phyloP scores from a whole-genome alignment of 257 asterid genomes.

The Capsicum rhomboideum region DNA sequence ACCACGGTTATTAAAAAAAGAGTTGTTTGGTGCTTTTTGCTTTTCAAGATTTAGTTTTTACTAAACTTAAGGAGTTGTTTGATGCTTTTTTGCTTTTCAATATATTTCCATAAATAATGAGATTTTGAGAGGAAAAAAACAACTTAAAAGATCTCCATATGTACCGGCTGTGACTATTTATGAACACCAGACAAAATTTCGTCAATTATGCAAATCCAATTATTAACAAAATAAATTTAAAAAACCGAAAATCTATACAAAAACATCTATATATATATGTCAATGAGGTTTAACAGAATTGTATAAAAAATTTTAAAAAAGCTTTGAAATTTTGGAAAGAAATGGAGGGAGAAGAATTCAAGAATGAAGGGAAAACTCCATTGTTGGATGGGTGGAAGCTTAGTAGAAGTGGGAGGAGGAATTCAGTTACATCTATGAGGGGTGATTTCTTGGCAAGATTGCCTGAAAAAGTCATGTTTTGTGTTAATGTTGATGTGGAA shows the following conservation, averaged over 20 bases:
- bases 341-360: constrained; percentile 11
- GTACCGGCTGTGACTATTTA: not conserved
- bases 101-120: too few species aligned
- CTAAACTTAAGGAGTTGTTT: not conserved
- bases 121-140: too few species aligned
- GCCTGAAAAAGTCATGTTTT: constrained; percentile 60
- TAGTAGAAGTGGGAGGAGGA: constrained; percentile 35
- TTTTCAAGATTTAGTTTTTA: not conserved
- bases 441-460: constrained; percentile 48
- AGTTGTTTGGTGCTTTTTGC: not conserved
- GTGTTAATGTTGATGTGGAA: constrained; percentile 60
- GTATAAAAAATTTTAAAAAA: not conserved
- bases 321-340: not conserved
- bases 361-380: constrained; percentile 24
- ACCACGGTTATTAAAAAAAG: not conserved
- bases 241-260: not conserved
- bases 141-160: too few species aligned
- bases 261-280: not conserved
- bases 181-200: not conserved
- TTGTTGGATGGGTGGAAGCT: constrained; percentile 36
- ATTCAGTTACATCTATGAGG: constrained; percentile 58
- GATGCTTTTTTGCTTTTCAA: not conserved
- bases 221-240: not conserved
- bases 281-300: not conserved
- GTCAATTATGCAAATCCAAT: not conserved